These are phyloP conservation scores for Aspergillus costaricaensis DNA, from an alignment of 2,329 filamentous ascomycete species.

Conservation along the genomic window DNA sequence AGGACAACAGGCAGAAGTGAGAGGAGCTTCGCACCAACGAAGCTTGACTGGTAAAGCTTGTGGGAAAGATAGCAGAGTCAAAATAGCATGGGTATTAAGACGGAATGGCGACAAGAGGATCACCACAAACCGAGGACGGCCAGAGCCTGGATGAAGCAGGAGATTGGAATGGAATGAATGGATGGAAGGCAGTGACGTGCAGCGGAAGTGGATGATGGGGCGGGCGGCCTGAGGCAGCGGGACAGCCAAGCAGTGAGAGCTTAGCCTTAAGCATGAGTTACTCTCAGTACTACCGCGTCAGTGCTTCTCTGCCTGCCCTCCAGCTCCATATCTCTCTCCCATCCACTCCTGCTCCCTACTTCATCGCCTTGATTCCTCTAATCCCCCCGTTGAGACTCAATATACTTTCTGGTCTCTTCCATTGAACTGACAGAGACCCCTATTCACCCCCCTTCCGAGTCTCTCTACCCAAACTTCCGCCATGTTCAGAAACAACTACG, in stretches of 20 bases:
- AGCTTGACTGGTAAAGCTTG: slow-evolving; percentile 3
- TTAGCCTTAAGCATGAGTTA: background rate
- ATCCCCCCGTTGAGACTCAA: slow-evolving; percentile 11
- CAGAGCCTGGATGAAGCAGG: background rate
- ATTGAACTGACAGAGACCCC: background rate
- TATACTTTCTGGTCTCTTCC: slow-evolving; percentile 12
- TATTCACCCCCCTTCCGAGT: background rate
- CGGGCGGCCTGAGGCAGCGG: slow-evolving; percentile 22
- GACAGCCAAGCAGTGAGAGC: slow-evolving; percentile 14
- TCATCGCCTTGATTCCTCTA: slow-evolving; percentile 13
- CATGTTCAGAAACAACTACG: slow-evolving; percentile 99
- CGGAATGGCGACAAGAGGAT: background rate
- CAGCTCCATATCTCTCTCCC: slow-evolving; percentile 18
- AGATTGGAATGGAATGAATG: background rate
- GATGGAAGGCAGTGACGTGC: slow-evolving; percentile 32
- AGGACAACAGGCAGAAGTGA: slow-evolving; percentile 8
- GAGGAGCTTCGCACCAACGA: slow-evolving; percentile 6
- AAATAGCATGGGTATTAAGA: slow-evolving; percentile 15
- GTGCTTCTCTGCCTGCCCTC: slow-evolving; percentile 34
- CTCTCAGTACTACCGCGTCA: slow-evolving; percentile 35
- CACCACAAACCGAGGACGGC: background rate
- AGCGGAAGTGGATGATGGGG: slow-evolving; percentile 17
- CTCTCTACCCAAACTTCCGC: slow-evolving; percentile 11
- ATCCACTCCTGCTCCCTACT: slow-evolving; percentile 5
- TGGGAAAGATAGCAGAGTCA: background rate